A percentile compares a stretch with the other conserved stretches of the same genome.
phyloP scores from a whole-genome alignment of 768 basidiomycete genomes.

The Amanita jacksonii region DNA sequence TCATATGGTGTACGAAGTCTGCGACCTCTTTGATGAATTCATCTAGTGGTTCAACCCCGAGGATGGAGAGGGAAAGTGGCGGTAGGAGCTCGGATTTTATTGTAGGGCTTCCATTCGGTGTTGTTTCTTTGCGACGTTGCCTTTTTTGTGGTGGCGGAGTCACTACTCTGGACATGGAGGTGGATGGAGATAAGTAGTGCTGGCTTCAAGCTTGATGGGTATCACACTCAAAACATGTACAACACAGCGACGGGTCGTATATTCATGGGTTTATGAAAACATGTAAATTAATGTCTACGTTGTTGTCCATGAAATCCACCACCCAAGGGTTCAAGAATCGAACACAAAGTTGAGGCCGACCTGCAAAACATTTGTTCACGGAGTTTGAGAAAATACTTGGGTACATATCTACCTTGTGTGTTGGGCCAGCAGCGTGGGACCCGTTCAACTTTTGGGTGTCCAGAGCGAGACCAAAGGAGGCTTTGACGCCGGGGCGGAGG shows the following conservation, averaged over 20 bases:
- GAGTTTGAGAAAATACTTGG: background rate
- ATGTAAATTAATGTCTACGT: slow-evolving; percentile 8
- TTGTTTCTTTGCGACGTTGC: background rate
- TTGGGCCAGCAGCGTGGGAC: slow-evolving; percentile 46
- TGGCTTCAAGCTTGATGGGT: no score
- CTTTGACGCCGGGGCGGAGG: slow-evolving; percentile 89
- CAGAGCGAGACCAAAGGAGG: slow-evolving; percentile 87
- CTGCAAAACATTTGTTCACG: slow-evolving; percentile 18
- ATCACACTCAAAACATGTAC: background rate
- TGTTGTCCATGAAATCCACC: background rate
- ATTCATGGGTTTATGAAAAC: slow-evolving; percentile 4
- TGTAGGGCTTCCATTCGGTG: slow-evolving; percentile 1
- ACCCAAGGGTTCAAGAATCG: slow-evolving; percentile 45
- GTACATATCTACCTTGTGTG: slow-evolving; percentile 65
- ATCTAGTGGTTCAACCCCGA: slow-evolving; percentile 85
- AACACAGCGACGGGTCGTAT: background rate
- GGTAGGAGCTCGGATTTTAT: slow-evolving; percentile 27
- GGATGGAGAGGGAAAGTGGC: slow-evolving; percentile 69
- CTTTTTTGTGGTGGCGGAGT: slow-evolving; percentile 5
- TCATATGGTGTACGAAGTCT: slow-evolving; percentile 76
- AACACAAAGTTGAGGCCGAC: slow-evolving; percentile 70
- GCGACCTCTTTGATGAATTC: slow-evolving; percentile 90
- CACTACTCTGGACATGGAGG: background rate
- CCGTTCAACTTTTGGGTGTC: slow-evolving; percentile 92
- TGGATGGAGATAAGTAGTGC: background rate